These are phyloP conservation scores for Fusarium sp. DNA, from an alignment of 2,329 filamentous ascomycete species.

Conservation along the genomic window DNA sequence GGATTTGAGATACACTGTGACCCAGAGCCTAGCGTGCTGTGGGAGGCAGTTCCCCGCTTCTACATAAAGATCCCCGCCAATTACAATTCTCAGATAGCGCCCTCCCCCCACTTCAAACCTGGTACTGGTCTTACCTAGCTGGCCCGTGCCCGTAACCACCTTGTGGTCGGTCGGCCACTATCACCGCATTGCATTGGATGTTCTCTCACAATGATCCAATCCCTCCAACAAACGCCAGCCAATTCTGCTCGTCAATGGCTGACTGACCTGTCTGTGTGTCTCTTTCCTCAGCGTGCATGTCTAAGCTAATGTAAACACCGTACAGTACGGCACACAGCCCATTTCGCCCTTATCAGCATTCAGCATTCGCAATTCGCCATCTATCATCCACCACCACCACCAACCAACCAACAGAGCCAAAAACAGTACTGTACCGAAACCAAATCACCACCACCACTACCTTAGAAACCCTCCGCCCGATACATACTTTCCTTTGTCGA, in stretches of 20 bases:
- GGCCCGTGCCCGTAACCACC: conserved; percentile 37
- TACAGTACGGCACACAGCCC: conserved; percentile 15
- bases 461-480: neutral
- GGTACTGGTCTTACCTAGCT: conserved; percentile 23
- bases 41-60: conserved; percentile 41
- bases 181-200: conserved; percentile 43
- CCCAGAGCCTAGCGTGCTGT: conserved; percentile 30
- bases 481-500: conserved; percentile 16
- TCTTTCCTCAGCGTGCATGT: conserved; percentile 11
- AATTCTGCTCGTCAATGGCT: conserved; percentile 24
- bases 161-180: conserved; percentile 41
- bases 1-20: conserved; percentile 26
- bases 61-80: conserved; percentile 35
- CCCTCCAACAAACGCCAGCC: conserved; percentile 30
- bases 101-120: conserved; percentile 41
- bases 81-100: conserved; percentile 11
- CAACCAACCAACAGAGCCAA: conserved; percentile 34
- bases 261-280: neutral
- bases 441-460: conserved; percentile 39
- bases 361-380: conserved; percentile 44
- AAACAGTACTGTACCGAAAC: conserved; percentile 30
- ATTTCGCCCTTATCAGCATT: conserved; percentile 43
- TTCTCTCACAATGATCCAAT: conserved; percentile 30
- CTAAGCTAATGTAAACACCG: conserved; percentile 15
- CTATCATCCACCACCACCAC: conserved; percentile 14